Conservation (phyloP, 768 basidiomycete species). For the Boletus rubropictus region DNA sequence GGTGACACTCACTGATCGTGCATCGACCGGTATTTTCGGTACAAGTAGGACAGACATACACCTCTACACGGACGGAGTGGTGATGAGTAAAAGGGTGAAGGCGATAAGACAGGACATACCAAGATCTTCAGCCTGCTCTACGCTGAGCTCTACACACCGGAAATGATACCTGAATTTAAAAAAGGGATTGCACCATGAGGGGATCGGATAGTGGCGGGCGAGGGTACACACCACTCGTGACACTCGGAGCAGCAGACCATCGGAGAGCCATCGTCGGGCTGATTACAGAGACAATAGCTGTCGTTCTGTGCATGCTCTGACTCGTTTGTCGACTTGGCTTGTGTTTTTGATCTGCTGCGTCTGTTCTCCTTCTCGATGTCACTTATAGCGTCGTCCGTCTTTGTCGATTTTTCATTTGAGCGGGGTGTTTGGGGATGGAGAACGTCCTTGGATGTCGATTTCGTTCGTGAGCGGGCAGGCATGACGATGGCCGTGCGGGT, state of each 20-base stretch:
- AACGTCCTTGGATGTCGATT: constrained; percentile 24
- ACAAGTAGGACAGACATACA: constrained; percentile 56
- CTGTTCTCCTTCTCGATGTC: constrained; percentile 32
- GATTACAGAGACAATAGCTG: constrained; percentile 54
- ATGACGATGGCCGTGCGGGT: constrained; percentile 28
- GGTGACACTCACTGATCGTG: constrained; percentile 72
- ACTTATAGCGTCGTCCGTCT: constrained; percentile 17
- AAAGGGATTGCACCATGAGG: constrained; percentile 4
- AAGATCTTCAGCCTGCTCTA: constrained; percentile 68
- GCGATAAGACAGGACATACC: constrained; percentile 45
- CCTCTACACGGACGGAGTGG: constrained; percentile 36
- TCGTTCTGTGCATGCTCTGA: constrained; percentile 16
- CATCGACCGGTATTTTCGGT: constrained; percentile 54
- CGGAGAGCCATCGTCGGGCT: constrained; percentile 70
- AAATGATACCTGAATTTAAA: constrained; percentile 73
- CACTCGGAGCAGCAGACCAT: constrained; percentile 76
- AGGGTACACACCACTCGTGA: constrained; percentile 54
- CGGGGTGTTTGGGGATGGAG: neutral
- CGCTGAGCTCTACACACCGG: constrained; percentile 58
- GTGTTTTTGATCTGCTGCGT: constrained; percentile 22
- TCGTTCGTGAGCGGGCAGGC: constrained; percentile 45
- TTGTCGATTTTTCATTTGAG: constrained; percentile 18
- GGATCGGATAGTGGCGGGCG: neutral
- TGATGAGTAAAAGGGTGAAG: constrained; percentile 10
- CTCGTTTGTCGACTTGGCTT: constrained; percentile 14